Evolutionary conservation across 805 yeast species (phyloP), one percentile per base, ranked within the genome.

Genomic region (Yarrowia osloensis): DNA sequence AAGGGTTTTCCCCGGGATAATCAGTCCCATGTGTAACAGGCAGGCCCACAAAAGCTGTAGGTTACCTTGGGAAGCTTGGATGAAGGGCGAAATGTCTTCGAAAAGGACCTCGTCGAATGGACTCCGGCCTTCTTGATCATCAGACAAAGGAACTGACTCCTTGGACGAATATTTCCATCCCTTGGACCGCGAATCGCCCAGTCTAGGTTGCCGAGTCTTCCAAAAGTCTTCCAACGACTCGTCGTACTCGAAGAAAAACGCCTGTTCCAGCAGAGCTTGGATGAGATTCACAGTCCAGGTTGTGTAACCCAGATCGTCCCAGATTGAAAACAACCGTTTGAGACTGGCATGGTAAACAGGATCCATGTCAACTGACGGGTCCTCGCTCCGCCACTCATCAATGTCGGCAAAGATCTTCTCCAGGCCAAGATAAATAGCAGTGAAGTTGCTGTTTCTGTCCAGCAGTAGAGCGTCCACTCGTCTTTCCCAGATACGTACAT

Each of bases 121-220:
- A 2, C 39, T 39, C 3, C 21, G 3, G 3, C 7, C 44, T 13
- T 6, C 17, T 2, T 6, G 3, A 5, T 6, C 11, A 1, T 54
- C 44, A 17, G 11, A 2, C 22, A 17, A 24, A 3, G 44, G 22
- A n/a, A 54, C n/a, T 2, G 22, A 6, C 2, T 54, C 63, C n/a
- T 26, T 19, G 12, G 49, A n/a, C n/a, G 63, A 57, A 22, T 57
- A 57, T 17, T 40, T 57, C 63, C 63, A 57, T 13, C 63, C 63
- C 13, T 40, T 39, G 8, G 63, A 57, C 8, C 28, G 17, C 3
- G 49, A 21, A 8, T 39, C 28, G 15, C 63, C 63, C 4, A 57
- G 28, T 39, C 63, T 9, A 2, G 63, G 63, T 12, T 57, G 63
- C 2, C 63, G 35, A 2, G 63, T n/a, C 17, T 40, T 57, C 63